phyloP scores from a whole-genome alignment of 2,329 filamentous ascomycete genomes.

The Thielaviopsis euricoi region DNA sequence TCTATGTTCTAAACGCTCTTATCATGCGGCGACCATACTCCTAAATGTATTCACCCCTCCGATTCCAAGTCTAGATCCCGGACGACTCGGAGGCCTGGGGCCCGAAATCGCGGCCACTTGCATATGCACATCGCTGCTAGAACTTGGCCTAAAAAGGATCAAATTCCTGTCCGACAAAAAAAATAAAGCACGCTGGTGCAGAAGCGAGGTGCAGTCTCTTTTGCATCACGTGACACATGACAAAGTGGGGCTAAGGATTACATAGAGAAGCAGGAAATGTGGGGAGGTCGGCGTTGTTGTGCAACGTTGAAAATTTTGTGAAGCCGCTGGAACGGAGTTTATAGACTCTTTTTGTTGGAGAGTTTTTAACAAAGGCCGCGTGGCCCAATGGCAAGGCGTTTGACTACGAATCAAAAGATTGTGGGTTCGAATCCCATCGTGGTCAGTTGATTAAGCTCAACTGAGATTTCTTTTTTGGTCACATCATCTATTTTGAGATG shows the following conservation, averaged over 20 bases:
- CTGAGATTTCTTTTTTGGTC: too few species aligned
- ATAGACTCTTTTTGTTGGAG: not conserved
- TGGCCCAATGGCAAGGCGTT: conserved; percentile 10
- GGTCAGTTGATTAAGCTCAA: not conserved
- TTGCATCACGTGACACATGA: too few species aligned
- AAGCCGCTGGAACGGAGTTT: too few species aligned
- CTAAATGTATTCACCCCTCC: not conserved
- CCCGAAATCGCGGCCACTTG: not conserved
- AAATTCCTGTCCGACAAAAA: too few species aligned
- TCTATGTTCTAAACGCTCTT: not conserved
- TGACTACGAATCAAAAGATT: conserved; percentile 11
- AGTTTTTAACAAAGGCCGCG: not conserved
- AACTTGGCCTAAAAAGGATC: too few species aligned
- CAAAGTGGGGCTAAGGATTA: too few species aligned
- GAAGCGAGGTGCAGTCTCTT: too few species aligned
- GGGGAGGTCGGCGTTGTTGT: too few species aligned
- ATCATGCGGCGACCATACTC: not conserved
- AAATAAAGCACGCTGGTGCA: too few species aligned
- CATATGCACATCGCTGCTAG: not conserved
- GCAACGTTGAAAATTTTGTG: too few species aligned
- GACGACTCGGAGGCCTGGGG: not conserved
- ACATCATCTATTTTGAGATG: too few species aligned
- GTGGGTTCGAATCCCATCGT: conserved; percentile 11
- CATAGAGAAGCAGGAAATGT: too few species aligned
- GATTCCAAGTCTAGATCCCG: not conserved